phyloP scores from a whole-genome alignment of 164 flowering plant species.

The Nymphaea colorata region DNA sequence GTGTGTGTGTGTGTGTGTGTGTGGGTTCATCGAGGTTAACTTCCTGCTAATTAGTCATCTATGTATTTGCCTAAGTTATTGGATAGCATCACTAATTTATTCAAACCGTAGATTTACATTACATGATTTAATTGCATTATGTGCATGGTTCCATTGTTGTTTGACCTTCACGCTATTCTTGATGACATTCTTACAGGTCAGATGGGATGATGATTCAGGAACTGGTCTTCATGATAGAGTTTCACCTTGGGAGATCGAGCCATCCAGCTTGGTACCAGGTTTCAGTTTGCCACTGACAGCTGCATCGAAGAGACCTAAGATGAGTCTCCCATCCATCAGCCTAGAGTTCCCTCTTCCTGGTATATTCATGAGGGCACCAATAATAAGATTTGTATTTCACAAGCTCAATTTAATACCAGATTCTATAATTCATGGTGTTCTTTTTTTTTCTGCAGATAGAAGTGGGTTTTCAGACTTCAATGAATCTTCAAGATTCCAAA shows the following conservation, averaged over 20 bases:
- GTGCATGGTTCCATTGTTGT: too few relatives aligned
- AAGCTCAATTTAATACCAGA: not conserved
- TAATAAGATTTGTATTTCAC: too few relatives aligned
- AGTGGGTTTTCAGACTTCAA: conserved; percentile 51
- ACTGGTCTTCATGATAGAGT: conserved; percentile 48
- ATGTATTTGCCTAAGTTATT: too few relatives aligned
- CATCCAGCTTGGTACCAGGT: conserved; percentile 44
- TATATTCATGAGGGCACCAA: conserved; percentile 11
- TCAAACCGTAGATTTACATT: too few relatives aligned
- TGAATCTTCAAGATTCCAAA: conserved; percentile 80
- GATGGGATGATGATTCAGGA: conserved; percentile 75
- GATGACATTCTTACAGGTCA: conserved; percentile 39
- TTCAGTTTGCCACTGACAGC: conserved; percentile 25
- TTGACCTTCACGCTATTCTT: too few relatives aligned
- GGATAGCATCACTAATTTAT: too few relatives aligned
- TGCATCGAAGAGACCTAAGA: conserved; percentile 61
- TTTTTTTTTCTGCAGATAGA: conserved; percentile 34
- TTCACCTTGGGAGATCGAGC: conserved; percentile 95
- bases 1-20: too few relatives aligned
- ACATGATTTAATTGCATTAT: too few relatives aligned
- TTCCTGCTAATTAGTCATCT: too few relatives aligned
- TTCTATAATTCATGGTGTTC: not conserved
- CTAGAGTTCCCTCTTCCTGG: conserved; percentile 55
- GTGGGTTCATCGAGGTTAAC: too few relatives aligned
- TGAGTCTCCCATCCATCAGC: conserved; percentile 32